phyloP scores from a whole-genome alignment of 108 stramenopile genomes.

The Schizochytrium sp. region DNA sequence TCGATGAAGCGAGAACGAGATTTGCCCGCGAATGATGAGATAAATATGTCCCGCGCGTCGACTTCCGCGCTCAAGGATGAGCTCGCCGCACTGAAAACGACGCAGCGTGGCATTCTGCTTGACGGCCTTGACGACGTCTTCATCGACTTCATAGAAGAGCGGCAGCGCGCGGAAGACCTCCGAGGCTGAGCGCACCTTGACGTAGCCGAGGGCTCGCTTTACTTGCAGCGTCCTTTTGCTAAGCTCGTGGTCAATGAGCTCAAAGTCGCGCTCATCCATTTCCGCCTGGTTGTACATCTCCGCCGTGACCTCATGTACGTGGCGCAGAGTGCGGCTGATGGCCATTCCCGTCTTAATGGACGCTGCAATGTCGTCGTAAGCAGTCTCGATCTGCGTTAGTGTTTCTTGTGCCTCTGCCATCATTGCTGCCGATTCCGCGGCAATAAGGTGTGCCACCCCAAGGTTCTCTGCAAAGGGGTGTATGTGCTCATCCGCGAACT shows the following conservation, averaged over 20 bases:
- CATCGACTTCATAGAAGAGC: background rate
- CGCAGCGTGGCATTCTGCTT: background rate
- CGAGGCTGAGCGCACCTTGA: background rate
- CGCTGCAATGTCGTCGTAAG: background rate
- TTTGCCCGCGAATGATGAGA: background rate
- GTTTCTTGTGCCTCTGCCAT: background rate
- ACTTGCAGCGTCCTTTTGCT: background rate
- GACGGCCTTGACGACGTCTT: background rate
- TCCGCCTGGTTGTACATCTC: background rate
- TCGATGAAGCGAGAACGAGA: background rate
- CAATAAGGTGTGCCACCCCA: background rate
- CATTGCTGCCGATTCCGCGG: background rate
- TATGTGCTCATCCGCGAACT: background rate
- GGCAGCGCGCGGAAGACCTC: background rate
- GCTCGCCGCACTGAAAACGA: background rate
- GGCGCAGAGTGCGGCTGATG: background rate
- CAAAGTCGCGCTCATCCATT: slow-evolving; percentile 1
- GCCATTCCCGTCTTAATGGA: background rate
- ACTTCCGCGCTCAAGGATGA: background rate
- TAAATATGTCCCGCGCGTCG: background rate
- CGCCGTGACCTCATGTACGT: background rate
- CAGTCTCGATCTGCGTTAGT: background rate
- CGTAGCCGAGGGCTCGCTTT: background rate
- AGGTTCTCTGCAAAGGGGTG: background rate
- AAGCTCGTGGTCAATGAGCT: background rate